A percentile compares a stretch with the other conserved stretches of the same genome.
phyloP scores from a whole-genome alignment of 2,329 filamentous ascomycete species.

The Colletotrichum chlorophyti region DNA sequence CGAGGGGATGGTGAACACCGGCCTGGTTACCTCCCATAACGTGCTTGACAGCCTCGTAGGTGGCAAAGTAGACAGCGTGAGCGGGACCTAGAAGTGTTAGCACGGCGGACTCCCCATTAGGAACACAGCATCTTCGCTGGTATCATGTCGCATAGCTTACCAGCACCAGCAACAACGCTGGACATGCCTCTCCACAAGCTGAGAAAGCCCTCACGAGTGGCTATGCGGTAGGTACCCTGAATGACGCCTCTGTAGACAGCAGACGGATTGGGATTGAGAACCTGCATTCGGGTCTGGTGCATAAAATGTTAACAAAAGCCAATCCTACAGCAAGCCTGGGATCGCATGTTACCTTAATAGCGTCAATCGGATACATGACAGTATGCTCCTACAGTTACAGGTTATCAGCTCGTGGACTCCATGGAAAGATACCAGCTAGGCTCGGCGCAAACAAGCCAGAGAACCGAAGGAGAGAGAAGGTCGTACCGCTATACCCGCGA shows the following conservation, averaged over 20 bases:
- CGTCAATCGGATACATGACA: slow-evolving; percentile 98
- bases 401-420: slow-evolving; percentile 26
- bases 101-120: background rate
- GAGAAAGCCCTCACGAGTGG: slow-evolving; percentile 84
- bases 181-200: slow-evolving; percentile 97
- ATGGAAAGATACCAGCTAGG: background rate
- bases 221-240: slow-evolving; percentile 92
- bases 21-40: slow-evolving; percentile 89
- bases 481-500: slow-evolving; percentile 92
- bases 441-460: background rate
- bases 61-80: slow-evolving; percentile 97
- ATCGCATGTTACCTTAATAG: slow-evolving; percentile 79
- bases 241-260: slow-evolving; percentile 89
- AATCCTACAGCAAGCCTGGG: too few relatives aligned
- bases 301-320: too few relatives aligned
- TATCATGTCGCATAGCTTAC: slow-evolving; percentile 55
- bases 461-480: background rate
- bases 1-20: slow-evolving; percentile 89
- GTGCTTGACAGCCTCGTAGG: slow-evolving; percentile 97
- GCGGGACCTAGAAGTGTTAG: slow-evolving; percentile 74
- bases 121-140: background rate
- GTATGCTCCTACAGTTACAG: slow-evolving; percentile 82
- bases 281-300: slow-evolving; percentile 98
- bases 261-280: slow-evolving; percentile 82
- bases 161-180: slow-evolving; percentile 93